Conservation (phyloP, 495 filamentous ascomycete species). For the Hapsidospora chrysogenum region DNA sequence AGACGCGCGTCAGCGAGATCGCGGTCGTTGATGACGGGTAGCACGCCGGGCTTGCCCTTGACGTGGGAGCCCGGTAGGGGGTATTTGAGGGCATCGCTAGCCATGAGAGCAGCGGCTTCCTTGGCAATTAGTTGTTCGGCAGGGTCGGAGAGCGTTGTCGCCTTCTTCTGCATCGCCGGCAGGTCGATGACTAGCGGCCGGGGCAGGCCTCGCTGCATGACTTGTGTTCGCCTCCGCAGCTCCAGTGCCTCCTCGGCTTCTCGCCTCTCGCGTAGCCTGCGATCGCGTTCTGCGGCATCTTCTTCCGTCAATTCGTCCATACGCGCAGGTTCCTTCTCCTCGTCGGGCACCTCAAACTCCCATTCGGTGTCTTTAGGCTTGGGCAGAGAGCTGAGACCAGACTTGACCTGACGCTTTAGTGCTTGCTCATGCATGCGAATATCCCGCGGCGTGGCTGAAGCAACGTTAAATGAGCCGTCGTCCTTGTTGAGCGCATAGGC, state of each 20-base stretch:
- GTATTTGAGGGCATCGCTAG: constrained; percentile 61
- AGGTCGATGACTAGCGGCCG: constrained; percentile 61
- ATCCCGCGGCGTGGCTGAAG: constrained; percentile 60
- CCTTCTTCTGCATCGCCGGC: constrained; percentile 44
- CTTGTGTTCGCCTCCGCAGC: constrained; percentile 70
- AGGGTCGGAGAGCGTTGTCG: constrained; percentile 19
- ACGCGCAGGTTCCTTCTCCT: constrained; percentile 43
- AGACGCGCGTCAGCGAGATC: constrained; percentile 57
- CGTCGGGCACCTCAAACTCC: constrained; percentile 84
- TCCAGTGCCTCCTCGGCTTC: constrained; percentile 63
- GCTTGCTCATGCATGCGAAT: constrained; percentile 57
- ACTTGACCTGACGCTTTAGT: constrained; percentile 49
- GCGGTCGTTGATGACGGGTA: constrained; percentile 55
- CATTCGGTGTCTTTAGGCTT: constrained; percentile 84
- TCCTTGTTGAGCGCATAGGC: constrained; percentile 68
- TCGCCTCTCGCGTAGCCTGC: constrained; percentile 45
- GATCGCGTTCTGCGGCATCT: constrained; percentile 72
- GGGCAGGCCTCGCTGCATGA: constrained; percentile 70
- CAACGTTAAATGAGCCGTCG: constrained; percentile 40
- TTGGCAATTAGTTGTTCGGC: constrained; percentile 42
- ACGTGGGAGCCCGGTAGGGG: constrained; percentile 50
- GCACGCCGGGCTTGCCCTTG: constrained; percentile 36
- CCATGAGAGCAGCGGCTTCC: constrained; percentile 65
- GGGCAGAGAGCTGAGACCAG: constrained; percentile 65
- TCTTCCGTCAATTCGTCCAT: constrained; percentile 44